Percentiles rank a stretch among this genome's conserved stretches.
These are phyloP conservation scores for Podila minutissima DNA, from an alignment of 192 early-diverging fungal genomes.

Conservation along the genomic window DNA sequence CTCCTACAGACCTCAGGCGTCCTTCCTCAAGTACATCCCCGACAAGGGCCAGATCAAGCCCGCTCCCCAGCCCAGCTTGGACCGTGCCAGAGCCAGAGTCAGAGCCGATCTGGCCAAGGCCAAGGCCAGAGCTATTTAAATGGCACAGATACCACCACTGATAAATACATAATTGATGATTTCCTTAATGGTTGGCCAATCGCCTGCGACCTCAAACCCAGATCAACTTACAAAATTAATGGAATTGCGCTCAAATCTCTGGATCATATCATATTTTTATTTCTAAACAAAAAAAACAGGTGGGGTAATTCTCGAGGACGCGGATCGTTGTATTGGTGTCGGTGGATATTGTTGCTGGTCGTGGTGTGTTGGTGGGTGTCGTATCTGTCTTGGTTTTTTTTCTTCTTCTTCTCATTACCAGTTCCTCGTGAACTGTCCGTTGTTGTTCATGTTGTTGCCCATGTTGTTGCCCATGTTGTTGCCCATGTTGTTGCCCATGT, in stretches of 20 bases:
- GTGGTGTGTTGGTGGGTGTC: background rate
- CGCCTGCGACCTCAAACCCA: too few relatives aligned
- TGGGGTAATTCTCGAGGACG: too few relatives aligned
- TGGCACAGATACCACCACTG: background rate
- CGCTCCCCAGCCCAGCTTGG: conserved; percentile 21
- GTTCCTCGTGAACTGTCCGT: conserved; percentile 50
- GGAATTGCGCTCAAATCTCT: too few relatives aligned
- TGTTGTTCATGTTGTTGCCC: conserved; percentile 36
- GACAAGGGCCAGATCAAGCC: conserved; percentile 9
- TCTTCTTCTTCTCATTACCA: conserved; percentile 20
- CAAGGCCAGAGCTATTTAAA: background rate
- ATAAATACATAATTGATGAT: too few relatives aligned
- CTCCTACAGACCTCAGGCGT: conserved; percentile 22
- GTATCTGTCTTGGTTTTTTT: background rate
- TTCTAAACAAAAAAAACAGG: too few relatives aligned
- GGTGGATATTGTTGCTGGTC: background rate
- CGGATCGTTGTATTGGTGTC: background rate
- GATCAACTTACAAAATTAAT: too few relatives aligned
- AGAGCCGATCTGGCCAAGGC: conserved; percentile 1
- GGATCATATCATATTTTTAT: too few relatives aligned
- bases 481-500: conserved; percentile 8
- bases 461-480: conserved; percentile 26
- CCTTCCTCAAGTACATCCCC: conserved; percentile 9
- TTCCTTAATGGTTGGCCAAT: too few relatives aligned
- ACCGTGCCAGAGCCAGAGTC: conserved; percentile 7